These are phyloP conservation scores for Ustilago cynodontis DNA, from an alignment of 1,284 basidiomycete species.

Conservation along the genomic window DNA sequence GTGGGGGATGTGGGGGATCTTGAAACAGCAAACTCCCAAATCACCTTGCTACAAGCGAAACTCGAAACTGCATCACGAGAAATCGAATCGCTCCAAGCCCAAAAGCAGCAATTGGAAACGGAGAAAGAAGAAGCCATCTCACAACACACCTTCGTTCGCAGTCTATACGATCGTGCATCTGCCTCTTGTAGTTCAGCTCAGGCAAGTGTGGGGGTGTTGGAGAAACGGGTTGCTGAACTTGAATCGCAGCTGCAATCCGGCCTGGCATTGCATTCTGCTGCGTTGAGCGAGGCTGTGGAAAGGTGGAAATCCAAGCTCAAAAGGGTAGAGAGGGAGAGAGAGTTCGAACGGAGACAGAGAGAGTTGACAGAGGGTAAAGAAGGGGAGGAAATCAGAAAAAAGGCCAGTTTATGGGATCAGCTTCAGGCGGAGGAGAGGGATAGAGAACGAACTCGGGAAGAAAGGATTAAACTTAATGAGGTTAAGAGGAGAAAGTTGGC, in stretches of 20 bases:
- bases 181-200: slow-evolving; percentile 9
- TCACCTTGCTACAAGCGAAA: neutral
- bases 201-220: neutral
- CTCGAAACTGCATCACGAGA: slow-evolving; percentile 11
- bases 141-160: slow-evolving; percentile 39
- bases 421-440: slow-evolving; percentile 19
- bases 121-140: slow-evolving; percentile 10
- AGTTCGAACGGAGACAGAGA: slow-evolving; percentile 3
- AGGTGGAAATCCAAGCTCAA: slow-evolving; percentile 21
- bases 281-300: slow-evolving; percentile 1
- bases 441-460: slow-evolving; percentile 5
- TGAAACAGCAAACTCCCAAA: neutral
- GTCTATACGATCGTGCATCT: slow-evolving; percentile 41
- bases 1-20: slow-evolving; percentile 3
- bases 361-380: slow-evolving; percentile 12
- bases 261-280: slow-evolving; percentile 17
- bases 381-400: slow-evolving; percentile 16
- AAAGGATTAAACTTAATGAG: slow-evolving; percentile 21
- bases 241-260: slow-evolving; percentile 24
- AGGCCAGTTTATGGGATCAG: slow-evolving; percentile 40
- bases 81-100: slow-evolving; percentile 15
- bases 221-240: neutral
- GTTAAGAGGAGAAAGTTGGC: slow-evolving; percentile 12
- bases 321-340: slow-evolving; percentile 13
- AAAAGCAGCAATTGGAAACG: neutral